Evolutionary conservation across 2,329 filamentous ascomycete genomes (phyloP).

Genomic region (Furcasterigmium furcatum): DNA sequence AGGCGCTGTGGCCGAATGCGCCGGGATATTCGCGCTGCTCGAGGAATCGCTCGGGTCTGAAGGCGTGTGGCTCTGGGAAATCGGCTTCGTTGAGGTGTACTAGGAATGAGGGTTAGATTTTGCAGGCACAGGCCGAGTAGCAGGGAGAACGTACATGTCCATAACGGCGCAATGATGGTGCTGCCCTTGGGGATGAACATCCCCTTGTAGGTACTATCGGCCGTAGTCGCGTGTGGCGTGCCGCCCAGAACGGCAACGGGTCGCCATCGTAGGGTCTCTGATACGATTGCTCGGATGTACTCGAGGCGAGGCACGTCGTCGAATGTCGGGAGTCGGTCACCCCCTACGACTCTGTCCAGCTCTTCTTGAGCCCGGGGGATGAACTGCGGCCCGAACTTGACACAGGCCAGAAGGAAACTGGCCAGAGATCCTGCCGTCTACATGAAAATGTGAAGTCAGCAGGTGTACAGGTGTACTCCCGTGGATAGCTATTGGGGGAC

Average conservation of each 20-base stretch:
- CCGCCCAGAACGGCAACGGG: slow-evolving; percentile 39
- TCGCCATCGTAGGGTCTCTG: slow-evolving; percentile 36
- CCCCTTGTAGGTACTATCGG: slow-evolving; percentile 34
- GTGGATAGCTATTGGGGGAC: not conserved
- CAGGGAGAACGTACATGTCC: slow-evolving; percentile 3
- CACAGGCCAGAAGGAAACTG: slow-evolving; percentile 51
- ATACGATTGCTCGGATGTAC: slow-evolving; percentile 31
- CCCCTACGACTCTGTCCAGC: slow-evolving; percentile 33
- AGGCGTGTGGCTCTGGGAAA: slow-evolving; percentile 35
- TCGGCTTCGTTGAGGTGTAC: slow-evolving; percentile 37
- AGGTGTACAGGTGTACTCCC: not conserved
- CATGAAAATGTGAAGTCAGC: slow-evolving; percentile 14
- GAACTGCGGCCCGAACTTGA: slow-evolving; percentile 44
- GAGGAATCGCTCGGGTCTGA: slow-evolving; percentile 31
- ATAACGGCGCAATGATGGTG: slow-evolving; percentile 40
- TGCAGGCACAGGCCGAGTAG: not conserved
- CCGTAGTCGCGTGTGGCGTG: slow-evolving; percentile 43
- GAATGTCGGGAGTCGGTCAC: slow-evolving; percentile 29
- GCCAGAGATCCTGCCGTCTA: slow-evolving; percentile 43
- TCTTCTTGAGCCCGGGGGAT: slow-evolving; percentile 38
- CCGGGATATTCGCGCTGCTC: slow-evolving; percentile 30
- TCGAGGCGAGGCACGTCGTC: slow-evolving; percentile 27
- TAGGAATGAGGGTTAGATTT: slow-evolving; percentile 4
- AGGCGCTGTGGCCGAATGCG: slow-evolving; percentile 30
- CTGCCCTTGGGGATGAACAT: slow-evolving; percentile 45